Evolutionary conservation across 2,329 filamentous ascomycete genomes (phyloP).

Genomic region (Apiospora malaysiana): DNA sequence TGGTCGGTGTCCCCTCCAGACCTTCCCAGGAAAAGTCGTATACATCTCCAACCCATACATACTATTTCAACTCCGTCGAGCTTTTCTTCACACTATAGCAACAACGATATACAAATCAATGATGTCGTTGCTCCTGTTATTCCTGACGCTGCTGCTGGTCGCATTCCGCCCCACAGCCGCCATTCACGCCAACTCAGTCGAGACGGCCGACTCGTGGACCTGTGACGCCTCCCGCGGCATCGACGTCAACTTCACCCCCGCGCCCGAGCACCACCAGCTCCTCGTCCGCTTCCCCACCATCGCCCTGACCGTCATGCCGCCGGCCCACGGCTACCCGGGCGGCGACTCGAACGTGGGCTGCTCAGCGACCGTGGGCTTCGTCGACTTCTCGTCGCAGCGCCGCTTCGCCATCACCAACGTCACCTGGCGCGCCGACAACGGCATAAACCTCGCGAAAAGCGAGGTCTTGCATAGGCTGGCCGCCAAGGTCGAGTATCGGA

Average conservation of each 20-base stretch:
- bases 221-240: constrained; percentile 29
- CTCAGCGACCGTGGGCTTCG: constrained; percentile 29
- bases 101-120: neutral
- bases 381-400: constrained; percentile 24
- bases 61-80: too few species aligned
- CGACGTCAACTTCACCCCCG: constrained; percentile 27
- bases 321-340: constrained; percentile 93
- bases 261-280: constrained; percentile 24
- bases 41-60: too few species aligned
- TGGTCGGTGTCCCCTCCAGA: neutral
- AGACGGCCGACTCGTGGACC: neutral
- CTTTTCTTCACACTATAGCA: neutral
- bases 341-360: constrained; percentile 91
- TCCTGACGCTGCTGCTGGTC: neutral
- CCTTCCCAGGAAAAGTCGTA: too few species aligned
- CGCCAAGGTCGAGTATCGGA: constrained; percentile 26
- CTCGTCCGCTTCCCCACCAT: constrained; percentile 27
- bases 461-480: constrained; percentile 24
- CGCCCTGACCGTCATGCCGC: constrained; percentile 78
- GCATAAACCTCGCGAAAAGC: constrained; percentile 25
- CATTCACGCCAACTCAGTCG: neutral
- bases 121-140: neutral
- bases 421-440: constrained; percentile 25
- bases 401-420: constrained; percentile 30
- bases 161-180: neutral